Evolutionary conservation across 768 basidiomycete genomes (phyloP), one percentile per base, ranked within the genome.

Genomic region (Butyriboletus loyo): DNA sequence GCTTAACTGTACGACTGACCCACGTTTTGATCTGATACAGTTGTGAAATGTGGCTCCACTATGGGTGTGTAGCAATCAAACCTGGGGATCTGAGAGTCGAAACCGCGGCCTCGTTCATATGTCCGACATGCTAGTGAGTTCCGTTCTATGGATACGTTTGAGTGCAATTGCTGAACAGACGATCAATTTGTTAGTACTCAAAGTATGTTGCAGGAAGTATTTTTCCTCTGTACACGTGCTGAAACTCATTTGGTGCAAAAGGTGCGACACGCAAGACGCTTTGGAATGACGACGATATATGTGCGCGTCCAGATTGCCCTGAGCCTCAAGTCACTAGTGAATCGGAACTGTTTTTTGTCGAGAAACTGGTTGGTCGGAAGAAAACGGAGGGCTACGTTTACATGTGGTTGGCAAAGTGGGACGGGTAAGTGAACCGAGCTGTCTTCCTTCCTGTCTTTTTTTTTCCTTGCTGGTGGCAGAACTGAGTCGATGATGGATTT

Each of bases 41-140:
- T 6, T 79, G 77, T 48, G 63, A 69, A 2, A 42, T 55, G 49
- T 80, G 80, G 81, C 81, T 77, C 50, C 81, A 82, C 49, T 77
- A 75, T 49, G 81, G 77, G 7, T 82, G 81, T 50, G 73, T 75
- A 25, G 79, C 74, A 15, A 64, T 81, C 35, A 49, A 43, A 13
- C 39, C 63, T 3, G 64, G 59, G 0, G 79, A 82, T 54, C 49
- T 61, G 1, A 68, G 77, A n/a, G 50, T 77, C 27, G 63, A 67
- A 34, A 56, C 56, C 7, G 56, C 30, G 0, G 64, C 61, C 11
- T 52, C 58, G 28, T 81, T 77, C 52, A 54, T 59, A 15, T 82
- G 81, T 54, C 80, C 77, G 14, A 59, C 68, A 8, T 82, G 81
- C 58, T 40, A 46, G 68, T 69, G 49, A 58, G 68, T 60, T 3